A percentile compares a stretch with the other conserved stretches of the same genome.
These are phyloP conservation scores for Nitzschia sp. DNA, from an alignment of 108 stramenopile genomes.

Conservation along the genomic window DNA sequence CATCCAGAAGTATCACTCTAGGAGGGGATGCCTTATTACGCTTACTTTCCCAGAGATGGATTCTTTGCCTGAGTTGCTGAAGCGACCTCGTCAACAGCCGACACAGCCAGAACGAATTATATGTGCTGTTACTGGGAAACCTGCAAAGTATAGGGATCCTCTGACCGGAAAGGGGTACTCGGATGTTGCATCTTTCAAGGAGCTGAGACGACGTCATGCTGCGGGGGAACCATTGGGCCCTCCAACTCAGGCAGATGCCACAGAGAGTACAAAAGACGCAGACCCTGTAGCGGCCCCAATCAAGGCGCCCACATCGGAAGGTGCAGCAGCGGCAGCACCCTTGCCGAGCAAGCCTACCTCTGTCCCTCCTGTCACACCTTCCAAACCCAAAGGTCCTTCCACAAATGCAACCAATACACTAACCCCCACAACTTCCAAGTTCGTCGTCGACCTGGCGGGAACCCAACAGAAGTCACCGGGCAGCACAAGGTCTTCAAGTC, in stretches of 20 bases:
- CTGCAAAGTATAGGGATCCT: conserved; percentile 73
- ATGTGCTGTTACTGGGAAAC: conserved; percentile 80
- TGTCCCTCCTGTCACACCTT: no score
- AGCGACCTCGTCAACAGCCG: conserved; percentile 18
- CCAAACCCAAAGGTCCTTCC: neutral
- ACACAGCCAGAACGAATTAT: conserved; percentile 3
- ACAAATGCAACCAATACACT: neutral
- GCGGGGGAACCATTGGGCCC: conserved; percentile 51
- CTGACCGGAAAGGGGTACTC: conserved; percentile 61
- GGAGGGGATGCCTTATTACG: conserved; percentile 70
- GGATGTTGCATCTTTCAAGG: conserved; percentile 69
- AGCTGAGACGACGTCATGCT: conserved; percentile 61
- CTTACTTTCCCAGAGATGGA: conserved; percentile 87
- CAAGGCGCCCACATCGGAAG: no score
- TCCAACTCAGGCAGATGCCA: neutral
- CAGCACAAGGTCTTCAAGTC: conserved; percentile 11
- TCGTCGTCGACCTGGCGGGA: conserved; percentile 12
- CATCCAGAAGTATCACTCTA: conserved; percentile 58
- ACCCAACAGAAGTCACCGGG: neutral
- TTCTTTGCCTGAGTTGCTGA: conserved; percentile 68
- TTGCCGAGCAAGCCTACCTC: no score
- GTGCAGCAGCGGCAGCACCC: no score
- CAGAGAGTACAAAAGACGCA: conserved; percentile 4
- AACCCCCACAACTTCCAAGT: conserved; percentile 6
- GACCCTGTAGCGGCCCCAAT: neutral